Conservation (phyloP, 768 basidiomycete species). For the Trametes cingulata region DNA sequence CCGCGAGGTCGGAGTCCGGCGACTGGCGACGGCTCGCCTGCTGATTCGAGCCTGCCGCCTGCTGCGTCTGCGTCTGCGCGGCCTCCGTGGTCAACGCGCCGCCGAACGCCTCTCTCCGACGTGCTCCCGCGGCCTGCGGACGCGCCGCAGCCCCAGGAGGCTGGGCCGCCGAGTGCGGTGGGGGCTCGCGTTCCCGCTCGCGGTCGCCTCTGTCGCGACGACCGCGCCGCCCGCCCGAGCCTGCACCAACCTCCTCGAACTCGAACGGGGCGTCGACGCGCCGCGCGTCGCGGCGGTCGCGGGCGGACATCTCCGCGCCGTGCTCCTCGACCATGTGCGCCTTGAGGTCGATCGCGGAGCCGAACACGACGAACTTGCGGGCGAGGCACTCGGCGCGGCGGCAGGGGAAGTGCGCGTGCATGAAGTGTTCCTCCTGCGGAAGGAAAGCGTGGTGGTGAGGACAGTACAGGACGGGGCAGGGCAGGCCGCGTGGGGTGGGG, state of each 20-base stretch:
- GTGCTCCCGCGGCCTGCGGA: slow-evolving; percentile 33
- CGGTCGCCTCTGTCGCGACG: slow-evolving; percentile 48
- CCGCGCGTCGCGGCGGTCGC: slow-evolving; percentile 67
- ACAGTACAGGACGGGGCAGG: too few relatives aligned
- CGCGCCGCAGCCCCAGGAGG: slow-evolving; percentile 27
- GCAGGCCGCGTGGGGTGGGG: background rate
- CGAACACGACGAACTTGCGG: slow-evolving; percentile 95
- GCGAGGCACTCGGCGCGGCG: slow-evolving; percentile 69
- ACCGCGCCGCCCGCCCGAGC: slow-evolving; percentile 40
- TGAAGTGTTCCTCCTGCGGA: slow-evolving; percentile 72
- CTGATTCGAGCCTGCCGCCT: slow-evolving; percentile 17
- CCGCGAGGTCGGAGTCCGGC: slow-evolving; percentile 38
- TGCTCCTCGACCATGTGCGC: slow-evolving; percentile 90
- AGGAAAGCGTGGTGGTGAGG: background rate
- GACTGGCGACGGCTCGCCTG: slow-evolving; percentile 33
- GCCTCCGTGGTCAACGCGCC: slow-evolving; percentile 52
- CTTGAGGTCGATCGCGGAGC: slow-evolving; percentile 81
- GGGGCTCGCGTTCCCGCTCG: slow-evolving; percentile 54
- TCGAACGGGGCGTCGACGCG: slow-evolving; percentile 67
- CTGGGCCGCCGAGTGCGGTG: slow-evolving; percentile 30
- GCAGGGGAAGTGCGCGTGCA: slow-evolving; percentile 77
- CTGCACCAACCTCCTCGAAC: slow-evolving; percentile 58
- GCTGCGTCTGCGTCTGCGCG: slow-evolving; percentile 1
- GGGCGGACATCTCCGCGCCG: slow-evolving; percentile 68
- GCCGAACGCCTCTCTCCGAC: slow-evolving; percentile 66